Base-by-base conservation (phyloP, 2,329 filamentous ascomycete genomes). In the Bipolaris bicolor region DNA sequence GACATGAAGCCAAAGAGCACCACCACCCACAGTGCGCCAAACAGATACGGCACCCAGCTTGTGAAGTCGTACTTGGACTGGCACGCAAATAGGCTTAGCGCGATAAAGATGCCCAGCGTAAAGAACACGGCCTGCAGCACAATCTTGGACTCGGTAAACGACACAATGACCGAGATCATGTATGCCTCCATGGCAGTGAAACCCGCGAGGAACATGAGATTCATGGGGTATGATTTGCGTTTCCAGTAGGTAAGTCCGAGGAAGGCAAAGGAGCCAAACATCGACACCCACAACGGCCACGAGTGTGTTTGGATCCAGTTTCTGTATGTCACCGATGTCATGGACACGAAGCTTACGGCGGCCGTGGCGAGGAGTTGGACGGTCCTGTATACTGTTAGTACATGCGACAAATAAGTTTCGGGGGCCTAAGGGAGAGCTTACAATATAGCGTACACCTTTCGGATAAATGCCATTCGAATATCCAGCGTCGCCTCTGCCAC, bases 31-130 rank as follows among this genome's bases (percentile, higher is more conserved):
- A 99, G 84, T 0, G 84, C 88, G 57, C 93, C 93, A 71, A 96
- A 96, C 3, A 98, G 86, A 76, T 97, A 98, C 16, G 95, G 94
- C 82, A 94, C 91, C 94, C 95, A 99, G 63, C 87, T 89, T 1
- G 94, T 98, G 76, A 99, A 99, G 82, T 99, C 95, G 75, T 99
- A 99, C 77, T 96, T 96, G 64, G 90, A 91, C 82, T 99, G 95
- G 85, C 93, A 97, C 48, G 95, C 95, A 76, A 99, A 98, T 43
- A 93, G 78, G 3, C 85, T 88, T 55, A 89, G 76, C 29, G 82
- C 84, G 44, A 88, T 77, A 69, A 89, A 89, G 67, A 88, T 86
- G 50, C 81, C 86, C 9, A 87, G 76, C 1, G 95, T 99, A 56
- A 99, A 87, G 64, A 97, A 79, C 33, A 97, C 88, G 15, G 95